These are phyloP conservation scores for Phialophora macrospora DNA, from an alignment of 2,329 filamentous ascomycete genomes.

Conservation along the genomic window DNA sequence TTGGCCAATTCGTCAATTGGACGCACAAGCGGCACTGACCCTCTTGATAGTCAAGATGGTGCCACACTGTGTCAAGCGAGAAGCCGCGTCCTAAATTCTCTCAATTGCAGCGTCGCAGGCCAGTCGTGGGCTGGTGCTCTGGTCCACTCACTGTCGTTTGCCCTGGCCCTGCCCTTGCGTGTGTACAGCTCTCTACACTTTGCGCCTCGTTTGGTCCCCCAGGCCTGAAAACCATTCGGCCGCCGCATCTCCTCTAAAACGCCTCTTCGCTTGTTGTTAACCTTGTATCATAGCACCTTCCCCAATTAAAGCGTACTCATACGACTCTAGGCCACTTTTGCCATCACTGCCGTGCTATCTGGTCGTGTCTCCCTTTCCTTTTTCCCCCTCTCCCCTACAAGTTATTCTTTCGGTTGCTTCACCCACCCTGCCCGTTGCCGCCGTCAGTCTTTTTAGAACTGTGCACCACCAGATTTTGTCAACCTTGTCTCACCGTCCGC, in stretches of 20 bases:
- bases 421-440: neutral
- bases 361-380: conserved; percentile 2
- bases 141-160: too few species aligned
- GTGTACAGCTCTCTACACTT: neutral
- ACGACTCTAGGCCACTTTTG: conserved; percentile 11
- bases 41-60: conserved; percentile 12
- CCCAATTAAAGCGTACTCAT: conserved; percentile 13
- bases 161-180: neutral
- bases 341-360: neutral
- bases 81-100: conserved; percentile 25
- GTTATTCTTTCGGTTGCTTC: conserved; percentile 1
- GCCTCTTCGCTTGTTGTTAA: conserved; percentile 21
- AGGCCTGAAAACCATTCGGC: conserved; percentile 2
- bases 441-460: neutral
- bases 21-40: neutral
- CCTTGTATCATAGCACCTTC: conserved; percentile 16
- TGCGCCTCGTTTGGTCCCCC: neutral
- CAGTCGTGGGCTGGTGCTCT: too few species aligned
- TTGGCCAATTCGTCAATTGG: conserved; percentile 9
- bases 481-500: conserved; percentile 21
- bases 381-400: conserved; percentile 15
- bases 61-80: conserved; percentile 30
- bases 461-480: conserved; percentile 15
- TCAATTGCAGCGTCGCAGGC: conserved; percentile 5
- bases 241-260: conserved; percentile 16